Evolutionary conservation across 208 protist genomes (phyloP).

Genomic region (Acanthamoeba culbertsoni): DNA sequence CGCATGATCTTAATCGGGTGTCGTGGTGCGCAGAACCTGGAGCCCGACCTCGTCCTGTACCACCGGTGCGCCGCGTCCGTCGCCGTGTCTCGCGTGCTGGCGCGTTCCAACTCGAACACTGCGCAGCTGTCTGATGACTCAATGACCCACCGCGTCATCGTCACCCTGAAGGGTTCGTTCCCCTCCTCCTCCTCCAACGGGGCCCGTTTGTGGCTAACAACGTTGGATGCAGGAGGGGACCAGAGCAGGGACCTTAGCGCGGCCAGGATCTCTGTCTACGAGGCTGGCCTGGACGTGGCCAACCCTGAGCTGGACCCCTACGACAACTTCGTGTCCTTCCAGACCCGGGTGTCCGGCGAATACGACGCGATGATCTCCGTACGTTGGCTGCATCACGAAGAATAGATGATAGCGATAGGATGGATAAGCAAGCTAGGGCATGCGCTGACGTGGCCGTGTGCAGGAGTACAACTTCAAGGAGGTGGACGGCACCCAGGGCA

Average conservation of each 20-base stretch:
- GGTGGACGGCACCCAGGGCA: not conserved
- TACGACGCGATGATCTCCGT: slow-evolving; percentile 50
- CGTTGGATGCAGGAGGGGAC: not conserved
- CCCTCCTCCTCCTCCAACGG: not conserved
- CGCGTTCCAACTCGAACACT: slow-evolving; percentile 22
- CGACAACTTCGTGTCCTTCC: slow-evolving; percentile 61
- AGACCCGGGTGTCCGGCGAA: not conserved
- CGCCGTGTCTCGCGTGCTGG: slow-evolving; percentile 39
- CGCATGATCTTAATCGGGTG: not conserved
- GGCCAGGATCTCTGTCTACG: slow-evolving; percentile 36
- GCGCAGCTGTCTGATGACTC: slow-evolving; percentile 51
- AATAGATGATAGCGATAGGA: too few species aligned
- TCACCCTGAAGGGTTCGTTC: slow-evolving; percentile 5
- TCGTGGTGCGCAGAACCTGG: not conserved
- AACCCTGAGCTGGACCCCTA: slow-evolving; percentile 42
- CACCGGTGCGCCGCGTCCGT: not conserved
- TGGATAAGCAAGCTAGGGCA: too few species aligned
- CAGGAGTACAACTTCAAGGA: slow-evolving; percentile 18
- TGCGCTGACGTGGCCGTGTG: too few species aligned
- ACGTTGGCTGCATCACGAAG: not conserved
- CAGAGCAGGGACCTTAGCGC: slow-evolving; percentile 21
- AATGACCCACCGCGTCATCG: slow-evolving; percentile 47
- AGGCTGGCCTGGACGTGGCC: slow-evolving; percentile 57
- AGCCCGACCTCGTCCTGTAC: slow-evolving; percentile 35
- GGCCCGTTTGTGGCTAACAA: not conserved